These are phyloP conservation scores for Sparassis latifolia DNA, from an alignment of 1,284 basidiomycete species.

Conservation along the genomic window DNA sequence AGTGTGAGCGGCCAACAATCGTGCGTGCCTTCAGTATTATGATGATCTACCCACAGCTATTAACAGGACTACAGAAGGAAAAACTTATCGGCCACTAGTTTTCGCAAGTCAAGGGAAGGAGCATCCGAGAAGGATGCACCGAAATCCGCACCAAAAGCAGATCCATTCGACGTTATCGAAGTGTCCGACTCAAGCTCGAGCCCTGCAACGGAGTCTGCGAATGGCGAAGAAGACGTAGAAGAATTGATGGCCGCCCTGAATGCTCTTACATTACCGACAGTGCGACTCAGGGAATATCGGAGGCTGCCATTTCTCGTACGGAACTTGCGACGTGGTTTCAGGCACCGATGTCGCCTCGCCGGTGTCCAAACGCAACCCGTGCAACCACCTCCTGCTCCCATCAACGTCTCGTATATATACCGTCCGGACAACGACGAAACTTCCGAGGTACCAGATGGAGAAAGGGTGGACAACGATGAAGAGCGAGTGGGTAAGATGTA, in stretches of 20 bases:
- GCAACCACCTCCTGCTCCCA: constrained; percentile 10
- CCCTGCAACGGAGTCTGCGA: background rate
- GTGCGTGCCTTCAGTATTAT: no score
- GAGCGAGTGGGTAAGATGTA: constrained; percentile 14
- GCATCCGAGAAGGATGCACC: background rate
- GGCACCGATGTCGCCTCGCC: constrained; percentile 2
- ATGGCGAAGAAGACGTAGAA: constrained; percentile 15
- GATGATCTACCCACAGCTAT: no score
- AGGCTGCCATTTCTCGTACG: constrained; percentile 47
- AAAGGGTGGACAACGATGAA: constrained; percentile 8
- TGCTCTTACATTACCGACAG: constrained; percentile 24
- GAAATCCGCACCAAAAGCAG: background rate
- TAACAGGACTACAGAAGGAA: no score
- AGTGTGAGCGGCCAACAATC: no score
- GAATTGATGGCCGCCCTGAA: constrained; percentile 27
- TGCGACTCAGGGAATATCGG: constrained; percentile 9
- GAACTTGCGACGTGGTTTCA: constrained; percentile 37
- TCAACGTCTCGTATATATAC: constrained; percentile 28
- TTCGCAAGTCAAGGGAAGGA: no score
- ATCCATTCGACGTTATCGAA: constrained; percentile 7
- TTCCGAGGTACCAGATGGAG: constrained; percentile 6
- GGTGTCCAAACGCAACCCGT: constrained; percentile 10
- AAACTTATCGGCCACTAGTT: no score
- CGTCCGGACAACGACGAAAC: constrained; percentile 4
- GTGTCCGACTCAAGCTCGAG: constrained; percentile 8